Evolutionary conservation across 257 asterid genomes (phyloP), one percentile per base, ranked within the genome.

Genomic region (Oldenlandia corymbosa): DNA sequence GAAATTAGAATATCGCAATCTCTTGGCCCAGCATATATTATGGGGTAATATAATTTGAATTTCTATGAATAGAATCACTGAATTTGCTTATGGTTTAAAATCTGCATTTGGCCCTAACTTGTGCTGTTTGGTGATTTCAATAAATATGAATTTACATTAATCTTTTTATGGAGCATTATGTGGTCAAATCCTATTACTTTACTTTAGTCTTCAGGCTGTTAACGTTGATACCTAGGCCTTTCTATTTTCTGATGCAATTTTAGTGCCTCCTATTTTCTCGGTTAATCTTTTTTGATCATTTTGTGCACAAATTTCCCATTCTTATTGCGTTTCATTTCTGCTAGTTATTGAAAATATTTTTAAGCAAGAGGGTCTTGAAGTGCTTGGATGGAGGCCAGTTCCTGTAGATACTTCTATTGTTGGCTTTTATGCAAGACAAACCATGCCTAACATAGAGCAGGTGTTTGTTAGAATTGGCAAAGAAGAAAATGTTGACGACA

Each of bases 351-450:
- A 80, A 62, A 76, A 72, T 69, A 81, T 80, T 72, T 90, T 93
- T 71, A 74, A 93, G 56, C 82, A 90, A 67, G 99, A 93, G 83
- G 99, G 99, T 72, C 97, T 93, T 76, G 81, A 87, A 81, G 97
- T 93, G 79, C 91, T 93, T 61, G 99, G 95, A 68, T 93, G 99
- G 99, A 81, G 99, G 79, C 64, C 87, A 34, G 99, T 93, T 65
- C 99, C 96, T n/a, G 86, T 90, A 47, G 91, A 93, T 67, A 43
- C 72, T 51, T 79, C 94, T 51, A 74, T 93, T 71, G 99, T 93
- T 62, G 99, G 99, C 64, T 76, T 63, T 75, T 79, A 90, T 78
- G 96, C 99, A 47, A 81, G 78, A 70, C 84, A 90, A 76, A 84
- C 99, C 61, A 77, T 90, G 94, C 99, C 99, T 72, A 84, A 75